Evolutionary conservation across 805 yeast species (phyloP).

Genomic region (Candida hispaniensis): DNA sequence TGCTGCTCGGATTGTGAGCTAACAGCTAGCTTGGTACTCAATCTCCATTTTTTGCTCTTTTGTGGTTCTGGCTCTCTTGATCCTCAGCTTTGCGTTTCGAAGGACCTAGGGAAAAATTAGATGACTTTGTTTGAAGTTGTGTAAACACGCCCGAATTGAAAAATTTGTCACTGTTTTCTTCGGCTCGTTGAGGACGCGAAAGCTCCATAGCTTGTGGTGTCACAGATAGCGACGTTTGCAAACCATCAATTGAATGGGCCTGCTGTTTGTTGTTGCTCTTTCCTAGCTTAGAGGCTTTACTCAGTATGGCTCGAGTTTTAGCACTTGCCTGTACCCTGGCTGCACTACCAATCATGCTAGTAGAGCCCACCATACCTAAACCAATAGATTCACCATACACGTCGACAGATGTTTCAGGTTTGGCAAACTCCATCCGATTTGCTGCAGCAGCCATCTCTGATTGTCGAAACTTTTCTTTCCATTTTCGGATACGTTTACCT

Average conservation of each 20-base stretch:
- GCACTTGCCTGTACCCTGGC: constrained; percentile 28
- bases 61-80: not conserved
- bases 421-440: constrained; percentile 75
- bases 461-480: constrained; percentile 68
- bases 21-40: too few species aligned
- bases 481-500: constrained; percentile 68
- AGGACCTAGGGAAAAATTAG: constrained; percentile 5
- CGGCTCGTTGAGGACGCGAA: not conserved
- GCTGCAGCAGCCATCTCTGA: constrained; percentile 76
- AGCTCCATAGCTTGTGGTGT: constrained; percentile 11
- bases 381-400: constrained; percentile 66
- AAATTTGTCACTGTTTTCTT: constrained; percentile 1
- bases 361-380: constrained; percentile 50
- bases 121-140: constrained; percentile 5
- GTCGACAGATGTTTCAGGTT: constrained; percentile 54
- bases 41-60: constrained; percentile 9
- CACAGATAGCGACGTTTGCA: constrained; percentile 5
- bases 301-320: constrained; percentile 46
- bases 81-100: constrained; percentile 8
- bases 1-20: too few species aligned
- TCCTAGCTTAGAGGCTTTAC: too few species aligned
- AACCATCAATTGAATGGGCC: constrained; percentile 12
- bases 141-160: constrained; percentile 11
- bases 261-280: too few species aligned
- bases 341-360: constrained; percentile 24